phyloP scores from a whole-genome alignment of 2,329 filamentous ascomycete species.

The Penicillium fuscoglaucum region DNA sequence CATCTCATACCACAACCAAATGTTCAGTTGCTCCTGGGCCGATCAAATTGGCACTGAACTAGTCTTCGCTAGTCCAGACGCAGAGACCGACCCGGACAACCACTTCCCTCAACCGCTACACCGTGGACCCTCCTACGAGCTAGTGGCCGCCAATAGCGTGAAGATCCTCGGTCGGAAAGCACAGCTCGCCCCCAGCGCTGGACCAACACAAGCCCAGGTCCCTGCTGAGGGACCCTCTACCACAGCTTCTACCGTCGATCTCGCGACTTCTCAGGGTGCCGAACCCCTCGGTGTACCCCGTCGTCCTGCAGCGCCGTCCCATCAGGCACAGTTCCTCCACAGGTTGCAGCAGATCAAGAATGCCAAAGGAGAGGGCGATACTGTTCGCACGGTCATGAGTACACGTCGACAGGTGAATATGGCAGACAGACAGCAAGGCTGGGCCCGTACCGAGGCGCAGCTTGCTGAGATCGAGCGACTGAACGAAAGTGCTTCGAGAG shows the following conservation, averaged over 20 bases:
- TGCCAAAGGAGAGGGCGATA: conserved; percentile 63
- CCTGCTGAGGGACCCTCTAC: background rate
- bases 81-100: conserved; percentile 28
- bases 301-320: conserved; percentile 36
- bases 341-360: conserved; percentile 66
- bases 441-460: conserved; percentile 42
- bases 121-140: conserved; percentile 57
- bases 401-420: conserved; percentile 35
- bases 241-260: background rate
- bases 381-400: conserved; percentile 62
- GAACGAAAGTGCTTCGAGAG: conserved; percentile 38
- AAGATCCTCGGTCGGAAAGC: conserved; percentile 69
- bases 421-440: conserved; percentile 35
- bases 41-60: conserved; percentile 82
- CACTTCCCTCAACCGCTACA: conserved; percentile 45
- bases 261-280: conserved; percentile 2
- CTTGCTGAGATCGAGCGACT: conserved; percentile 39
- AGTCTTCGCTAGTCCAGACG: conserved; percentile 59
- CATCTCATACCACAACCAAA: conserved; percentile 73
- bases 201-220: conserved; percentile 15
- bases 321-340: conserved; percentile 61
- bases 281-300: conserved; percentile 16
- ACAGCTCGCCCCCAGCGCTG: conserved; percentile 53
- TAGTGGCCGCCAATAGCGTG: conserved; percentile 69
- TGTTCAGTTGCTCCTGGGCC: conserved; percentile 80